Evolutionary conservation across 306 rosid species (phyloP).

Genomic region (Boehmeria nivea): DNA sequence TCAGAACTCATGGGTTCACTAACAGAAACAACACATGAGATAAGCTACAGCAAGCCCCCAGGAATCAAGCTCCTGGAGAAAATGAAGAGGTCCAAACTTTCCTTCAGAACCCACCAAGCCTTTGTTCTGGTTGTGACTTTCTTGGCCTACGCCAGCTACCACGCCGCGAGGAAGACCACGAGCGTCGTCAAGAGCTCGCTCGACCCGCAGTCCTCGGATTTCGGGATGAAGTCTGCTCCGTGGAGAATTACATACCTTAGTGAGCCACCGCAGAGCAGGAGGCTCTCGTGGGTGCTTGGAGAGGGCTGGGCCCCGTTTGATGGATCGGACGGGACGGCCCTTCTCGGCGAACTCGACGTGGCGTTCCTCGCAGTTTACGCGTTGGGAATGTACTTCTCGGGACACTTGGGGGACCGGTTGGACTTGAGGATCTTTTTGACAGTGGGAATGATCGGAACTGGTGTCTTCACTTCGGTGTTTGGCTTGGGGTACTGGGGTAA

Average conservation of each 20-base stretch:
- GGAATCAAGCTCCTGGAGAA: conserved; percentile 55
- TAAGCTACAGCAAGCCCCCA: conserved; percentile 38
- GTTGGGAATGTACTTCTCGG: conserved; percentile 92
- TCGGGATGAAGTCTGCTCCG: conserved; percentile 30
- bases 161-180: conserved; percentile 87
- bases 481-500: conserved; percentile 88
- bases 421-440: conserved; percentile 78
- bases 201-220: conserved; percentile 60
- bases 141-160: conserved; percentile 83
- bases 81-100: conserved; percentile 51
- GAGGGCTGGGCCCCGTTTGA: conserved; percentile 93
- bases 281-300: conserved; percentile 33
- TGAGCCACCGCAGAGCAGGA: conserved; percentile 24
- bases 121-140: conserved; percentile 78
- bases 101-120: conserved; percentile 77
- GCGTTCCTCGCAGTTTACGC: conserved; percentile 90
- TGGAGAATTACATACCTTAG: conserved; percentile 23
- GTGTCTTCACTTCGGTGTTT: conserved; percentile 70
- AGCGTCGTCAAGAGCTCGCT: conserved; percentile 91
- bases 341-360: conserved; percentile 86
- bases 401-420: conserved; percentile 79
- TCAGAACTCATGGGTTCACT: conserved; percentile 41
- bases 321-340: conserved; percentile 66
- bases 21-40: conserved; percentile 33
- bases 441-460: conserved; percentile 90